phyloP scores from a whole-genome alignment of 2,329 filamentous ascomycete species.

The Aspergillus melleus region DNA sequence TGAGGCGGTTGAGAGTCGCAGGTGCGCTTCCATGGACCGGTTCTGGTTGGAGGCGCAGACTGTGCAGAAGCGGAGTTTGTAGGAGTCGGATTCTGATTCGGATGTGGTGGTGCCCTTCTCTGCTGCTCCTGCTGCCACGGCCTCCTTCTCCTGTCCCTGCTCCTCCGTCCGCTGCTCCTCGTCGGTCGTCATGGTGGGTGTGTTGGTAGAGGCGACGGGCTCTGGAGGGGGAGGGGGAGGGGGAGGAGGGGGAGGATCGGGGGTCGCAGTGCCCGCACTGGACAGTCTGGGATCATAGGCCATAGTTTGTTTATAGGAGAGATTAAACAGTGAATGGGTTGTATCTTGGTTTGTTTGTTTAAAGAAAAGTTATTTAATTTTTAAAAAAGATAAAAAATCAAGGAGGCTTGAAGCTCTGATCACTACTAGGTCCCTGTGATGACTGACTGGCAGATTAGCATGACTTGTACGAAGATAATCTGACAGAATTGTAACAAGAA shows the following conservation, averaged over 20 bases:
- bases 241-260: slow-evolving; percentile 49
- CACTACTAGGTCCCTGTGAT: slow-evolving; percentile 34
- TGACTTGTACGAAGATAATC: slow-evolving; percentile 5
- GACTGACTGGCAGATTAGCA: slow-evolving; percentile 29
- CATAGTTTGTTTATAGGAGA: slow-evolving; percentile 34
- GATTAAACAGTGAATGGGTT: not conserved
- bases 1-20: slow-evolving; percentile 78
- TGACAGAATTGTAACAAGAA: not conserved
- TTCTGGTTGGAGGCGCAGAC: slow-evolving; percentile 99
- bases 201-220: slow-evolving; percentile 28
- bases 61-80: slow-evolving; percentile 94
- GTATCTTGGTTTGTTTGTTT: not conserved
- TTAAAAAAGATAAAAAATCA: slow-evolving; percentile 22
- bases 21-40: slow-evolving; percentile 99
- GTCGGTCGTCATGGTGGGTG: not conserved
- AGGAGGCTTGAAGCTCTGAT: slow-evolving; percentile 36
- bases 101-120: slow-evolving; percentile 20
- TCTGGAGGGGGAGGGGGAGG: slow-evolving; percentile 47
- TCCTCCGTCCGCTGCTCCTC: not conserved
- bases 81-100: slow-evolving; percentile 52
- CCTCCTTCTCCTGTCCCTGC: not conserved
- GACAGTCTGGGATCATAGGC: slow-evolving; percentile 54
- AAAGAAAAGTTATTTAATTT: slow-evolving; percentile 5
- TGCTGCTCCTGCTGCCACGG: not conserved
- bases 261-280: slow-evolving; percentile 46